Percentiles rank a stretch among this genome's conserved stretches.
Conservation (phyloP, 495 filamentous ascomycete species). For the Acidomyces sp. region DNA sequence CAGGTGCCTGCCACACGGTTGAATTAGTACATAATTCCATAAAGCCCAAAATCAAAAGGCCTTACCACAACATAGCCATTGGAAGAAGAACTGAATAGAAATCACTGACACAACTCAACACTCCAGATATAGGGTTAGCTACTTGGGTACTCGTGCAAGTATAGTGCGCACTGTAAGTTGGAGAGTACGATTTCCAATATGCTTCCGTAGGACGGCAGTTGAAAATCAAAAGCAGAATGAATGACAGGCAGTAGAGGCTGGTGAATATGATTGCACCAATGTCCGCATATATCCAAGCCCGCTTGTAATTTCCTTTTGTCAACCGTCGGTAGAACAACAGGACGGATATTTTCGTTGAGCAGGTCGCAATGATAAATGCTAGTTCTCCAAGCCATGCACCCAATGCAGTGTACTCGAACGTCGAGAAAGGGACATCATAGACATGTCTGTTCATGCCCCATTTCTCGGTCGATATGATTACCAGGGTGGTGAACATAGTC, state of each 20-base stretch:
- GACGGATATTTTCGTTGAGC: slow-evolving; percentile 22
- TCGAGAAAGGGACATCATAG: slow-evolving; percentile 19
- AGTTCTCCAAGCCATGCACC: slow-evolving; percentile 21
- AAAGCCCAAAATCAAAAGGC: no score
- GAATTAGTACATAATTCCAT: no score
- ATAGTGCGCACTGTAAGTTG: slow-evolving; percentile 7
- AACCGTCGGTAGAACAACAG: slow-evolving; percentile 24
- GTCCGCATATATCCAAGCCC: slow-evolving; percentile 13
- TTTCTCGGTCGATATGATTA: slow-evolving; percentile 1
- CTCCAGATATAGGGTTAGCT: slow-evolving; percentile 17
- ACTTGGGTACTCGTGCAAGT: slow-evolving; percentile 17
- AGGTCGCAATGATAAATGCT: slow-evolving; percentile 22
- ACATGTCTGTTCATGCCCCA: slow-evolving; percentile 24
- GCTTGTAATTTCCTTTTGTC: slow-evolving; percentile 11
- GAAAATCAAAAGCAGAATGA: slow-evolving; percentile 17
- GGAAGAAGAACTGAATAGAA: slow-evolving; percentile 25
- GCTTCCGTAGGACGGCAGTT: slow-evolving; percentile 19
- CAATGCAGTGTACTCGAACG: slow-evolving; percentile 4
- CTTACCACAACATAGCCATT: slow-evolving; percentile 16
- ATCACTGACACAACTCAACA: slow-evolving; percentile 16
- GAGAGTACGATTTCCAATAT: slow-evolving; percentile 22
- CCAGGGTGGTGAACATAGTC: slow-evolving; percentile 2
- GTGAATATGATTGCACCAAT: slow-evolving; percentile 17
- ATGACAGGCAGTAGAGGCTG: slow-evolving; percentile 15
- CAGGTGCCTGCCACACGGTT: no score